Evolutionary conservation across 257 asterid species (phyloP), one percentile per base, ranked within the genome.

Genomic region (Solanum appendiculatum): DNA sequence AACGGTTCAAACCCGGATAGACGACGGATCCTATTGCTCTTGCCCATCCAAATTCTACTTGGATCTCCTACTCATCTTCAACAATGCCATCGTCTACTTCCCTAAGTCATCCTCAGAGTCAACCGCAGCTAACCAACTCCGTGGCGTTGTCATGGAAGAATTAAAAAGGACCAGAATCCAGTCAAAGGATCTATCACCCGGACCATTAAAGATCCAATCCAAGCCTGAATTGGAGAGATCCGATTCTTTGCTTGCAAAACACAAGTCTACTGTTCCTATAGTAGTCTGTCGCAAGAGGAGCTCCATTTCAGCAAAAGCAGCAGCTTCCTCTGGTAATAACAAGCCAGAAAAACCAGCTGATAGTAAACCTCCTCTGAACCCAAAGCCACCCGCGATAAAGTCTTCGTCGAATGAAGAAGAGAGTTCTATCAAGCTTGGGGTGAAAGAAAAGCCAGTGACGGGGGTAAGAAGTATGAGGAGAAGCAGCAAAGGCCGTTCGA

Each of bases 61-160:
- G 42, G 92, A 91, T 86, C 90, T 91, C 23, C 82, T 91, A 33
- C 91, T 91, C 23, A 80, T 91, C 75, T 88, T 88, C 80, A 90
- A 87, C 83, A 91, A 91, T 74, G 93, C 92, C n/a, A 72, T 90
- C 51, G 90, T 89, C 85, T 91, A 88, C 93, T 91, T 87, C 75
- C 90, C 91, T 68, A 90, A 89, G 78, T 85, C 92, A 78, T 91
- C 93, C 63, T 46, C 87, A 3, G 89, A 90, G 51, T 86, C 86
- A 6, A 15, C 33, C 15, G 92, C 92, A 33, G 93, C 93, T 44
- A 54, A 51, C n/a, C 87, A 88, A 56, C 90, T 91, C 25, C 93
- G 93, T 51, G 40, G 72, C 29, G 25, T 88, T 25, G 89, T 91
- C 48, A 39, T 68, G 86, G 84, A 90, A 37, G 88, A 87, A 82